A percentile compares a stretch with the other conserved stretches of the same genome.
These are phyloP conservation scores for Tolypocladium ovalisporum DNA, from an alignment of 2,329 filamentous ascomycete species.

Conservation along the genomic window DNA sequence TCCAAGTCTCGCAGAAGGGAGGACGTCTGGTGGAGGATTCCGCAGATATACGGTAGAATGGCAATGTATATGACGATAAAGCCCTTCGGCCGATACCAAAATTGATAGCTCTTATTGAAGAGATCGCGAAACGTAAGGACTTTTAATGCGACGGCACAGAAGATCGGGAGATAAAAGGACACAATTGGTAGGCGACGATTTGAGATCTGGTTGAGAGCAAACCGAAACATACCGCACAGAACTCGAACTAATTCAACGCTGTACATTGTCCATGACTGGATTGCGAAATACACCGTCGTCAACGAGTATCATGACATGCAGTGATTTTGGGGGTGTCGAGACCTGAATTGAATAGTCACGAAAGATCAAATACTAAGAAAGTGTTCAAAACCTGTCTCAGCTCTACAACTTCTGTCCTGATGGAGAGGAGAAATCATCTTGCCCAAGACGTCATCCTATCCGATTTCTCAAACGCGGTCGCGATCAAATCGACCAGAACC, in stretches of 20 bases:
- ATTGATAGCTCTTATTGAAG: background rate
- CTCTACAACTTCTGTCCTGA: too few relatives aligned
- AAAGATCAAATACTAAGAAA: too few relatives aligned
- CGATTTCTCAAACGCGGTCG: too few relatives aligned
- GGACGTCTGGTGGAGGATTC: background rate
- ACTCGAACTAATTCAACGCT: background rate
- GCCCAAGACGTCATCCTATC: too few relatives aligned
- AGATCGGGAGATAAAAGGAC: background rate
- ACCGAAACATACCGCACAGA: background rate
- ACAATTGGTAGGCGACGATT: background rate
- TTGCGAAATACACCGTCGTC: background rate
- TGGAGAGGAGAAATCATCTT: too few relatives aligned
- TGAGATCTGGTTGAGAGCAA: background rate
- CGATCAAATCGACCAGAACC: too few relatives aligned
- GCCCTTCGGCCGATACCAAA: background rate
- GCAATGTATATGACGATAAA: background rate
- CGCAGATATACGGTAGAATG: background rate
- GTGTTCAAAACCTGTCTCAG: too few relatives aligned
- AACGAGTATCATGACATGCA: background rate
- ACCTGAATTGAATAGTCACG: background rate
- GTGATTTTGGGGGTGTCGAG: background rate
- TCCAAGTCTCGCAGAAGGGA: background rate
- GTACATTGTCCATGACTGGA: background rate
- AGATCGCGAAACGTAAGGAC: background rate
- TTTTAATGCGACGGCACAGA: background rate